These are phyloP conservation scores for Bolboschoenoplectus hybrid DNA, from an alignment of 202 grass and related monocot species.

Conservation along the genomic window DNA sequence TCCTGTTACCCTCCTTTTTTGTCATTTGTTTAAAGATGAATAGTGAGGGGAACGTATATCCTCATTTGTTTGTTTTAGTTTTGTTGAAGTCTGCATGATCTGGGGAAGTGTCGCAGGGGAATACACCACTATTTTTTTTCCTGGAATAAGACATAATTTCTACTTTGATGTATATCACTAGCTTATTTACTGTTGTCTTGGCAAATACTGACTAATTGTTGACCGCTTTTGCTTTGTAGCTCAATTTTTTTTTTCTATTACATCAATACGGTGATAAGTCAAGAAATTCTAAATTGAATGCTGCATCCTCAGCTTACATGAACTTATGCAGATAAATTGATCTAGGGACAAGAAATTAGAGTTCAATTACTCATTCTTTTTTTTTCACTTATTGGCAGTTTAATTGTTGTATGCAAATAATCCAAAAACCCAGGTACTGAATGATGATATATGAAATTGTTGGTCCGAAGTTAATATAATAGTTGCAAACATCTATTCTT, in stretches of 20 bases:
- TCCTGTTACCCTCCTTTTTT: constrained; percentile 5
- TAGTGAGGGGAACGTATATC: neutral
- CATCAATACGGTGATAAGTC: neutral
- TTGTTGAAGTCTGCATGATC: constrained; percentile 1
- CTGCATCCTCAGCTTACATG: neutral
- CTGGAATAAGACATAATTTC: too few relatives aligned
- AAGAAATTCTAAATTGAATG: neutral
- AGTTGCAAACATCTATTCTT: neutral
- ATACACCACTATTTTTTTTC: neutral
- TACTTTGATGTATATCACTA: too few relatives aligned
- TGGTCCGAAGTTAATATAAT: neutral
- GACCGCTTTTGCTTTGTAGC: neutral
- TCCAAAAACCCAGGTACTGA: neutral
- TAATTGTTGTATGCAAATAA: neutral
- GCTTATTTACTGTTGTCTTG: too few relatives aligned
- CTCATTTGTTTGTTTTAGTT: neutral
- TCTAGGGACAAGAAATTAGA: neutral
- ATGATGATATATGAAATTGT: neutral
- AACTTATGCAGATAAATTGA: neutral
- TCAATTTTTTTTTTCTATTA: neutral
- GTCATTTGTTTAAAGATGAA: constrained; percentile 1
- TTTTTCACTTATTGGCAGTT: neutral
- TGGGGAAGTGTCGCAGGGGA: neutral
- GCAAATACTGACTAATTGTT: neutral
- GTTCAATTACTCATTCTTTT: neutral